Conservation (phyloP, 768 basidiomycete genomes). For the Rhizopogon vulgaris region DNA sequence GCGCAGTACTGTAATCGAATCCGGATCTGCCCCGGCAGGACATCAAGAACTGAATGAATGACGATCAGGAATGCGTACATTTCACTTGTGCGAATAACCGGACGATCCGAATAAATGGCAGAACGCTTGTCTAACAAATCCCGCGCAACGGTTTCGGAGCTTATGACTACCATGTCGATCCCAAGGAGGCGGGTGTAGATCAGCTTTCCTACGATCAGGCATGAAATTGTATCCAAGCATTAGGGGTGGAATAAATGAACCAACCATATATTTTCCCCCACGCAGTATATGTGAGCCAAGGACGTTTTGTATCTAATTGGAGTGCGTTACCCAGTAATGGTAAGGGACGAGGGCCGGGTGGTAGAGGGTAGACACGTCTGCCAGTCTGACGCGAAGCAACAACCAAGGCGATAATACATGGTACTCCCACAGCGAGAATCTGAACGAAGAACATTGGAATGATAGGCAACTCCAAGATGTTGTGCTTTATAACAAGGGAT, state of each 20-base stretch:
- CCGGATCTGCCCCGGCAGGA: conserved; percentile 12
- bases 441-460: not conserved
- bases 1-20: conserved; percentile 17
- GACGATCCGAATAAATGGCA: conserved; percentile 1
- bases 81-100: not conserved
- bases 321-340: conserved; percentile 2
- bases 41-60: too few species aligned
- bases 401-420: not conserved
- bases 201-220: not conserved
- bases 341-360: not conserved
- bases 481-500: not conserved
- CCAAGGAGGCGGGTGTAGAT: conserved; percentile 2
- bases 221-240: not conserved
- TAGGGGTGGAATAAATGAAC: not conserved
- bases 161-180: conserved; percentile 4
- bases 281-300: conserved; percentile 1
- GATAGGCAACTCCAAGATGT: not conserved
- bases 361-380: not conserved
- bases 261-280: conserved; percentile 2
- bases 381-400: not conserved
- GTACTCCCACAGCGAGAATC: not conserved
- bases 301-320: not conserved
- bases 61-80: not conserved
- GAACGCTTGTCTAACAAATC: conserved; percentile 2
- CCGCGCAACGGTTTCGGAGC: conserved; percentile 1